These are phyloP conservation scores for Colletotrichum costaricense DNA, from an alignment of 2,329 filamentous ascomycete genomes.

Conservation along the genomic window DNA sequence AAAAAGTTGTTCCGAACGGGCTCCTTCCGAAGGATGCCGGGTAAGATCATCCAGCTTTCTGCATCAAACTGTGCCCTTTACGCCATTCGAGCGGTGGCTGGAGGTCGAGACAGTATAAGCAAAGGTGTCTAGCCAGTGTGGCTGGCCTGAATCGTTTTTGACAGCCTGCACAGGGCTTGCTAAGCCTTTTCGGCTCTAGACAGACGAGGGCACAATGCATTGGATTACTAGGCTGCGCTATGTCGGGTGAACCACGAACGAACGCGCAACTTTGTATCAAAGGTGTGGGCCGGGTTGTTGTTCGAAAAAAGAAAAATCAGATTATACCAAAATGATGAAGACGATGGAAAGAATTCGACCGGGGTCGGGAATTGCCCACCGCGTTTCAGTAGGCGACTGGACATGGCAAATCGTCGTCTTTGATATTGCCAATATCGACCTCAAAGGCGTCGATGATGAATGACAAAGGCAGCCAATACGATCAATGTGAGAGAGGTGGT, in stretches of 20 bases:
- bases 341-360: neutral
- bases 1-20: neutral
- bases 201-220: neutral
- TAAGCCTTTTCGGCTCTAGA: neutral
- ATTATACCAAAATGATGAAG: neutral
- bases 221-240: neutral
- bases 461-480: neutral
- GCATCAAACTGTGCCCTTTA: neutral
- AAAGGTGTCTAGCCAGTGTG: neutral
- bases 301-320: neutral
- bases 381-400: neutral
- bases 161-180: neutral
- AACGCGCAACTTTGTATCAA: neutral
- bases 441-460: neutral
- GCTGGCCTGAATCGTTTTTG: neutral
- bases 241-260: neutral
- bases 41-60: conserved; percentile 1
- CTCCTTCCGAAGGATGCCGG: neutral
- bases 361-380: conserved; percentile 1
- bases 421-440: neutral
- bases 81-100: neutral
- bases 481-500: neutral
- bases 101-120: neutral
- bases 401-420: neutral
- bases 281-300: neutral